Percentiles rank a stretch among this genome's conserved stretches.
Conservation (phyloP, 2,329 filamentous ascomycete species). For the Thielaviopsis populi region DNA sequence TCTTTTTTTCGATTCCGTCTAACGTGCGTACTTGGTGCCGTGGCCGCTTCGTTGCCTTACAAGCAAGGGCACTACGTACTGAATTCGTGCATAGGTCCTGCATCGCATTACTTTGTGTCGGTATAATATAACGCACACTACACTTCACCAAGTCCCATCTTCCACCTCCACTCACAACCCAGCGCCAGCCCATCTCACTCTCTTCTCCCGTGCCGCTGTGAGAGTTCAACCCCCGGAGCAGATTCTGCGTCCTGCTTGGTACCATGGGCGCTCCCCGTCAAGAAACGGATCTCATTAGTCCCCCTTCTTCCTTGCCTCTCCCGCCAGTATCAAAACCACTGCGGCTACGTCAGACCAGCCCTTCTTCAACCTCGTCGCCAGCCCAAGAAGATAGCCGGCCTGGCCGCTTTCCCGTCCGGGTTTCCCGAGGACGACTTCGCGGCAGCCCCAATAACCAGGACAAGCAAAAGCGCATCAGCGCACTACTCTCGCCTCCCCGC, state of each 20-base stretch:
- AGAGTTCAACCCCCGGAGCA: background rate
- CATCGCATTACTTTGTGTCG: background rate
- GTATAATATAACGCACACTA: background rate
- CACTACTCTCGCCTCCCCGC: background rate
- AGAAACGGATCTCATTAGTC: slow-evolving; percentile 1
- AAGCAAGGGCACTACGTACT: background rate
- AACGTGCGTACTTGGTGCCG: background rate
- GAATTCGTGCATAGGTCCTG: background rate
- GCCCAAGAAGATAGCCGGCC: slow-evolving; percentile 10
- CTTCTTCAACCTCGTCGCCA: background rate
- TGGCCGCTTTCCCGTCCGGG: slow-evolving; percentile 14
- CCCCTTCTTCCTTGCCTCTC: slow-evolving; percentile 3
- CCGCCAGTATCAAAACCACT: background rate
- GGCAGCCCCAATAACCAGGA: slow-evolving; percentile 1
- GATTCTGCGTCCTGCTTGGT: background rate
- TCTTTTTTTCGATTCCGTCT: background rate
- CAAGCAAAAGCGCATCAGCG: slow-evolving; percentile 10
- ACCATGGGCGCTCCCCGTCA: slow-evolving; percentile 7
- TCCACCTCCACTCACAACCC: too few relatives aligned
- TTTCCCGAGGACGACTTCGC: slow-evolving; percentile 9
- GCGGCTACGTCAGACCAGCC: background rate
- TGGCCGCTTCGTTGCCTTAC: background rate
- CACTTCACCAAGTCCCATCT: background rate
- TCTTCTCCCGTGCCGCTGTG: background rate
- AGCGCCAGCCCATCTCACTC: too few relatives aligned